Base-by-base conservation (phyloP, 768 basidiomycete species). In the Pleurotus sapidus region DNA sequence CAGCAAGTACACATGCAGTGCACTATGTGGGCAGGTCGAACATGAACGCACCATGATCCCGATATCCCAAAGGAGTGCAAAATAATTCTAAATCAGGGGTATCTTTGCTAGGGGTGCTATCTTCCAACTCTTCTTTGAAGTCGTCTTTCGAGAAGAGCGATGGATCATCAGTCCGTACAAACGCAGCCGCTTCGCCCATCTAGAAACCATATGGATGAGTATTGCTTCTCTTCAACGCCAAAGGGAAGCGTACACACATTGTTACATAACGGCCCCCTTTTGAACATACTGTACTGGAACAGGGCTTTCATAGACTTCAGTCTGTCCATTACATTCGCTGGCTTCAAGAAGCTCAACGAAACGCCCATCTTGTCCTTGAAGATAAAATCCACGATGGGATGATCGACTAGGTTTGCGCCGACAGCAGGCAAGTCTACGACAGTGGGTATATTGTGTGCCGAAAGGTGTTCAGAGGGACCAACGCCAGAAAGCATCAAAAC, bases 401-500 rank as follows among this genome's bases (percentile, higher is more conserved):
- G 93, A 67, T 95, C 93, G 49, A 81, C 72, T 27, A 95, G 79
- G 66, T 91, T 82, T 18, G 79, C 74, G 8, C 93, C 93, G 12
- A 95, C 91, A 7, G 82, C 84, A 0, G 91, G 87, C 4, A 87
- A 78, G 61, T 93, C 83, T 5, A 81, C 66, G 15, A 87, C 68
- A 30, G 87, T 72, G 0, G 81, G 76, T 43, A 95, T 86, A 14
- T 70, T 68, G 60, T 83, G 72, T 8, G 70, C 65, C n/a, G 74
- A 61, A 39, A 94, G 77, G 37, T 89, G 77, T 3, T 73, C 68
- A 1, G 78, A 77, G 27, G 89, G 86, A 15, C 93, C 93, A 45
- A 95, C 74, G 20, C 93, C 93, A 6, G 89, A 91, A 38, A 91
- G 76, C 79, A 88, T 80, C 17, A 91, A 77, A 38, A 91, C 79